These are phyloP conservation scores for Saccharomyces hybrid DNA, from an alignment of 1,139 yeast species.

Conservation along the genomic window DNA sequence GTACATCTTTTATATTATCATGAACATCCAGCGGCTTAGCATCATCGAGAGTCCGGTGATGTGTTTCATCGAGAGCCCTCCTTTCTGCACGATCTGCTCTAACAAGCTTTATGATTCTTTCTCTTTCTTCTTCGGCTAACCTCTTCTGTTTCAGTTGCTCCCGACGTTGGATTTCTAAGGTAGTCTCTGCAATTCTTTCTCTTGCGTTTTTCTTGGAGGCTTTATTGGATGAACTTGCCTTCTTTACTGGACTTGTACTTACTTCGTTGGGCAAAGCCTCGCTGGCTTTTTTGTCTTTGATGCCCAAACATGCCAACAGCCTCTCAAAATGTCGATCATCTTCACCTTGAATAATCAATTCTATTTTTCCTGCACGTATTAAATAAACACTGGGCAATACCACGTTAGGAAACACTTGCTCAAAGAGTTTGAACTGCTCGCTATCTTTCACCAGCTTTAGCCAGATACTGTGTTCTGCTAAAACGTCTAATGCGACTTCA, in stretches of 20 bases:
- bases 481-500: slow-evolving; percentile 7
- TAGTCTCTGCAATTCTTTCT: slow-evolving; percentile 36
- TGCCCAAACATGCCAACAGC: slow-evolving; percentile 2
- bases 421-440: slow-evolving; percentile 42
- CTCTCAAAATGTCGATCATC: slow-evolving; percentile 4
- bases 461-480: slow-evolving; percentile 32
- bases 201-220: slow-evolving; percentile 26
- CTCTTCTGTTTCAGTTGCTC: slow-evolving; percentile 35
- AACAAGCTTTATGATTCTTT: slow-evolving; percentile 42
- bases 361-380: slow-evolving; percentile 40
- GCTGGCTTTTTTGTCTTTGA: not conserved
- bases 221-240: slow-evolving; percentile 2
- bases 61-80: slow-evolving; percentile 8
- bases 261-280: not conserved
- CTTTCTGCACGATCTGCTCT: slow-evolving; percentile 24
- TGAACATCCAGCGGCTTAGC: slow-evolving; percentile 9
- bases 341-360: slow-evolving; percentile 38
- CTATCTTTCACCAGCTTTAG: slow-evolving; percentile 42
- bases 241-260: not conserved
- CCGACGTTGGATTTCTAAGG: slow-evolving; percentile 37
- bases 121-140: slow-evolving; percentile 42
- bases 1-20: slow-evolving; percentile 14
- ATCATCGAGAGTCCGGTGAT: slow-evolving; percentile 2
- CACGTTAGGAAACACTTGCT: slow-evolving; percentile 43
- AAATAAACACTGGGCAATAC: slow-evolving; percentile 44